Base-by-base conservation (phyloP, 345 rosid genomes). In the Pelargonium nanum region DNA sequence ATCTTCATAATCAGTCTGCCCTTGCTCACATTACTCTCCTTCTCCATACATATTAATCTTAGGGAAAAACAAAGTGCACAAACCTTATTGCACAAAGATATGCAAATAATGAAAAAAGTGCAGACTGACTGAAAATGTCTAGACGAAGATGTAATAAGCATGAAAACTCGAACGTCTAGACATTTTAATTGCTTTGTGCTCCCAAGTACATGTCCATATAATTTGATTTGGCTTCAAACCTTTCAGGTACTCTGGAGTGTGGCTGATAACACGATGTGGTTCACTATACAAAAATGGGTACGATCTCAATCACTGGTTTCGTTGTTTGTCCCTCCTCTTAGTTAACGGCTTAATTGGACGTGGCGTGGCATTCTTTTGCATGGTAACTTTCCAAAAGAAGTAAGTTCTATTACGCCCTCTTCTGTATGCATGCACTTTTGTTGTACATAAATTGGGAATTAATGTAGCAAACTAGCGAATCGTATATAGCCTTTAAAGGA, bases 221-320 rank as follows among this genome's bases (percentile, higher is more conserved):
- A 40, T 24, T 55, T 20, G 24, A 17, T 40, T 28, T 53, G 59
- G 24, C 50, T 34, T 54, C 22, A 19, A 28, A 1, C 54, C 21
- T 53, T 67, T 62, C 82, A 89, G 99, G 68, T 93, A 89, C 65
- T 74, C 73, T 21, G 96, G 99, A 57, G 97, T 94, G 8, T 94
- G 99, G 97, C 76, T 94, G 74, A 84, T 94, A 67, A 87, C 99
- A 24, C 70, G 97, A 56, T 90, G 99, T 24, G 97, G 97, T 22
- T 79, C 96, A 13, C 83, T 94, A 26, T 63, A 75, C 75, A 69
- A 74, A 24, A 80, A 62, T 19, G 87, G 89, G 4, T 94, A 86
- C 52, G 76, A 86, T 75, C 80, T 94, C 56, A 82, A 76, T 53
- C 70, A 90, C 62, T 94, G 85, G 77, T 60, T 61, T 65, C 77